Percentiles rank a stretch among this genome's conserved stretches.
Conservation (phyloP, 257 asterid species). For the Oldenlandia corymbosa region DNA sequence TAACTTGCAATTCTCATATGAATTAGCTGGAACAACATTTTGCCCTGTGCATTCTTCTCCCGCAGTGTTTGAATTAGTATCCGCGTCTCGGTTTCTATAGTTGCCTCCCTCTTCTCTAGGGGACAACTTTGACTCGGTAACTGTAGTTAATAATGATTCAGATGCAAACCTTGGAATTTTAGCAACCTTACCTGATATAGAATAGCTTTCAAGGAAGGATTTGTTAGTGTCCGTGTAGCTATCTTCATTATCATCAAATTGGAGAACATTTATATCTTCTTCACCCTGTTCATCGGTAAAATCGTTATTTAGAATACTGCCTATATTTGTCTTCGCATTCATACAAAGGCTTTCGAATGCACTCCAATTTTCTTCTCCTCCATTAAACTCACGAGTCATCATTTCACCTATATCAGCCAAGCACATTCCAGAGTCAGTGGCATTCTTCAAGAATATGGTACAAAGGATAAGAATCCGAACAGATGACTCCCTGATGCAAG, state of each 20-base stretch:
- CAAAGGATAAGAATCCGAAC: conserved; percentile 74
- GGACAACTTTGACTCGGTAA: conserved; percentile 21
- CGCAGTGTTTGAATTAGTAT: conserved; percentile 12
- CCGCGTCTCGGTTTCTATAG: conserved; percentile 9
- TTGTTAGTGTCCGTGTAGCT: conserved; percentile 18
- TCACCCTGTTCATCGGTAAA: conserved; percentile 20
- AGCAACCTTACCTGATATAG: conserved; percentile 36
- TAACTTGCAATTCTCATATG: conserved; percentile 22
- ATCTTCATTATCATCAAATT: conserved; percentile 29
- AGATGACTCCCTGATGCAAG: conserved; percentile 68
- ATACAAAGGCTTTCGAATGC: conserved; percentile 62
- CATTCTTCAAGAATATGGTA: conserved; percentile 69
- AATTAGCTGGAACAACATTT: conserved; percentile 11
- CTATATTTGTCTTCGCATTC: conserved; percentile 45
- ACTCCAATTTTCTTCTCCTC: conserved; percentile 68
- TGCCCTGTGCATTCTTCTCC: conserved; percentile 14
- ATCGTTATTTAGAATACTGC: conserved; percentile 21
- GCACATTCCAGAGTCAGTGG: conserved; percentile 56
- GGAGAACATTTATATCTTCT: conserved; percentile 38
- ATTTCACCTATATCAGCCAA: conserved; percentile 87
- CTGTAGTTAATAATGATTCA: conserved; percentile 24
- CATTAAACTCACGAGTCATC: conserved; percentile 71
- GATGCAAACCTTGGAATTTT: conserved; percentile 48
- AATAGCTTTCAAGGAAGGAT: conserved; percentile 14
- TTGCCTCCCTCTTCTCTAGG: conserved; percentile 18